phyloP scores from a whole-genome alignment of 1,284 basidiomycete species.

The Puccinia horiana region DNA sequence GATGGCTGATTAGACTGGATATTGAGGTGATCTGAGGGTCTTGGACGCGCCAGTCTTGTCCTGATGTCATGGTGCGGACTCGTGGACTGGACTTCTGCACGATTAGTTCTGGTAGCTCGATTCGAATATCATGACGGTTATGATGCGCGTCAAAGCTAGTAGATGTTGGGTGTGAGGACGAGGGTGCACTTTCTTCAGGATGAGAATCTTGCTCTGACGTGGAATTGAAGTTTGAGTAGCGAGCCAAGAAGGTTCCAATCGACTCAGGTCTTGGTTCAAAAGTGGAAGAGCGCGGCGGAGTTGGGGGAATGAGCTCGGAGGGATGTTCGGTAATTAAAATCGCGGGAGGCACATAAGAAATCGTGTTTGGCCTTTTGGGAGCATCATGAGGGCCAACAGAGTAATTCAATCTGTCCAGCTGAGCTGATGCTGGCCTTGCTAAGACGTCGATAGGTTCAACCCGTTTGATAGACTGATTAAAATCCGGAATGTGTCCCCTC shows the following conservation, averaged over 20 bases:
- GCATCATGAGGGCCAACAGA: background rate
- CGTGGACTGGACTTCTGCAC: background rate
- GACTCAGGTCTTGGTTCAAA: conserved; percentile 28
- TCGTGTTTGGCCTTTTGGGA: conserved; percentile 26
- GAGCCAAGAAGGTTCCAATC: conserved; percentile 20
- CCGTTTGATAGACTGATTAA: conserved; percentile 16
- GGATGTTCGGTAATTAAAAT: conserved; percentile 49
- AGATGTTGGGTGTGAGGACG: background rate
- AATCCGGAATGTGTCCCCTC: background rate
- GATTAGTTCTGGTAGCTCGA: background rate
- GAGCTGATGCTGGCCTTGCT: conserved; percentile 11
- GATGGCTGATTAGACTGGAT: conserved; percentile 26
- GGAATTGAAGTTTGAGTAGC: conserved; percentile 29
- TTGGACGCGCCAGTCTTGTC: conserved; percentile 14
- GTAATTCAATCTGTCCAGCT: conserved; percentile 13
- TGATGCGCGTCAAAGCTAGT: background rate
- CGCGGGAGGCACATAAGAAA: conserved; percentile 33
- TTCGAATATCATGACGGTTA: background rate
- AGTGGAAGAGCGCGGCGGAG: conserved; percentile 26
- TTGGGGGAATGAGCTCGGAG: conserved; percentile 48
- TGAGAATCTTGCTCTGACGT: background rate
- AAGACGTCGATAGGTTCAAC: background rate
- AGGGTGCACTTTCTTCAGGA: background rate
- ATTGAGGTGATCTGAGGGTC: conserved; percentile 36
- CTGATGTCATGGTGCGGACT: background rate